Evolutionary conservation across 2,329 filamentous ascomycete genomes (phyloP).

Genomic region (Epicoccum nigrum): DNA sequence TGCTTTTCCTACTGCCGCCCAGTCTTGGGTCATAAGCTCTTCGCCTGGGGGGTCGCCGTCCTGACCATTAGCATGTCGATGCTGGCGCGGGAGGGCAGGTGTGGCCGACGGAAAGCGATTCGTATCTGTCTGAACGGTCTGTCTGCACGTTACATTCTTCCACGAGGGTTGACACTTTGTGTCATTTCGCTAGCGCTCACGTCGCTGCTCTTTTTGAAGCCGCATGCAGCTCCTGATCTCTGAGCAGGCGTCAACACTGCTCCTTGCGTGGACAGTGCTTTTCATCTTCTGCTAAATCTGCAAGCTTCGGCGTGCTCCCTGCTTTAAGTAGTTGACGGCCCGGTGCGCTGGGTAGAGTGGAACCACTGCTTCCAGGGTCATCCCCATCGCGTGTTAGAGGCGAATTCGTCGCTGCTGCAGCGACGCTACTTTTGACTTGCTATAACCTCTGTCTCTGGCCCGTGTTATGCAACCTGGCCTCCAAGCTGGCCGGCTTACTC

Average conservation of each 20-base stretch:
- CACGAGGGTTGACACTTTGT: slow-evolving; percentile 37
- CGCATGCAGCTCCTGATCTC: slow-evolving; percentile 34
- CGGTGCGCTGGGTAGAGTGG: slow-evolving; percentile 35
- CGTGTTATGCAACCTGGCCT: slow-evolving; percentile 39
- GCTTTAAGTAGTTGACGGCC: slow-evolving; percentile 41
- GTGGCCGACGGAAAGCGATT: slow-evolving; percentile 31
- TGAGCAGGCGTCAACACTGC: slow-evolving; percentile 35
- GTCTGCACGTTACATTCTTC: slow-evolving; percentile 33
- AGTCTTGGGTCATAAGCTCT: slow-evolving; percentile 32
- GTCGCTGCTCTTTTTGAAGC: slow-evolving; percentile 38
- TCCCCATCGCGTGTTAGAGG: slow-evolving; percentile 37
- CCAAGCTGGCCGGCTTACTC: slow-evolving; percentile 22
- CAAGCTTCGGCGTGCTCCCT: slow-evolving; percentile 37
- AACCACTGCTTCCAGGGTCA: slow-evolving; percentile 37
- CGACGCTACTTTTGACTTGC: slow-evolving; percentile 42
- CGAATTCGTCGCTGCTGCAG: slow-evolving; percentile 35
- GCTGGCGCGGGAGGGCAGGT: slow-evolving; percentile 23
- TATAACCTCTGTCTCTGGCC: slow-evolving; percentile 41
- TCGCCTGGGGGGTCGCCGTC: slow-evolving; percentile 20
- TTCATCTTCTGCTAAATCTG: slow-evolving; percentile 27
- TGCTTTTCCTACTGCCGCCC: slow-evolving; percentile 32
- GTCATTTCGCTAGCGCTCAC: slow-evolving; percentile 39
- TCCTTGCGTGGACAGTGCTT: slow-evolving; percentile 36
- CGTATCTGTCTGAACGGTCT: slow-evolving; percentile 22
- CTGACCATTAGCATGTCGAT: slow-evolving; percentile 35